Evolutionary conservation across 306 rosid species (phyloP).

Genomic region (Sophora flavescens): DNA sequence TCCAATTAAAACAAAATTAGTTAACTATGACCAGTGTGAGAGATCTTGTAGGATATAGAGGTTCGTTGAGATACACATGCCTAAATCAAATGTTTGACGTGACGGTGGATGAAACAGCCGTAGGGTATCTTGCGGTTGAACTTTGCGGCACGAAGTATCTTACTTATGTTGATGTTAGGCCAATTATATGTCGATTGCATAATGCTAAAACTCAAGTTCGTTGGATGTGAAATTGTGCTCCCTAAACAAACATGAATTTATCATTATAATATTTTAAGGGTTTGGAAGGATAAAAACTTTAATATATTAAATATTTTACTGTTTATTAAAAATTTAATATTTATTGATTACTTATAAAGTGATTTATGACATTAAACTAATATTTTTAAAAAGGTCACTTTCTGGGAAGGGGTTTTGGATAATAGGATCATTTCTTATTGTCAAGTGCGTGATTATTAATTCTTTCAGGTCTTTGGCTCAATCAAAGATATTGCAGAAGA

Average conservation of each 20-base stretch:
- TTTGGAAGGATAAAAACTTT: too few relatives aligned
- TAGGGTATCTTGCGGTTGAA: constrained; percentile 44
- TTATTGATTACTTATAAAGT: too few relatives aligned
- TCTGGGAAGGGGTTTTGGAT: too few relatives aligned
- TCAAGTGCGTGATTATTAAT: constrained; percentile 46
- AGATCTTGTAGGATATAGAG: constrained; percentile 43
- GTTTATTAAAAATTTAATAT: too few relatives aligned
- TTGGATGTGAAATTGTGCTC: too few relatives aligned
- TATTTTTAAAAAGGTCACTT: too few relatives aligned
- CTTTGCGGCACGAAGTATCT: constrained; percentile 26
- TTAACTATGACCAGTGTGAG: neutral
- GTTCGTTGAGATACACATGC: constrained; percentile 43
- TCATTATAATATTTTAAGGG: too few relatives aligned
- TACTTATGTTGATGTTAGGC: neutral
- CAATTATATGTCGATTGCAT: constrained; percentile 10
- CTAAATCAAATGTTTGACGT: constrained; percentile 39
- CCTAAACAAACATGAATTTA: too few relatives aligned
- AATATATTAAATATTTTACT: too few relatives aligned
- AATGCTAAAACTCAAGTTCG: too few relatives aligned
- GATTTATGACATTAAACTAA: too few relatives aligned
- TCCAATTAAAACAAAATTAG: constrained; percentile 6
- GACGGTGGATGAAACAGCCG: constrained; percentile 33
- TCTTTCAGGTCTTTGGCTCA: constrained; percentile 49
- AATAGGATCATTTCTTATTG: constrained; percentile 20
- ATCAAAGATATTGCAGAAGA: constrained; percentile 41